Conservation (phyloP, 1,284 basidiomycete genomes). For the Ustilago loliicola region DNA sequence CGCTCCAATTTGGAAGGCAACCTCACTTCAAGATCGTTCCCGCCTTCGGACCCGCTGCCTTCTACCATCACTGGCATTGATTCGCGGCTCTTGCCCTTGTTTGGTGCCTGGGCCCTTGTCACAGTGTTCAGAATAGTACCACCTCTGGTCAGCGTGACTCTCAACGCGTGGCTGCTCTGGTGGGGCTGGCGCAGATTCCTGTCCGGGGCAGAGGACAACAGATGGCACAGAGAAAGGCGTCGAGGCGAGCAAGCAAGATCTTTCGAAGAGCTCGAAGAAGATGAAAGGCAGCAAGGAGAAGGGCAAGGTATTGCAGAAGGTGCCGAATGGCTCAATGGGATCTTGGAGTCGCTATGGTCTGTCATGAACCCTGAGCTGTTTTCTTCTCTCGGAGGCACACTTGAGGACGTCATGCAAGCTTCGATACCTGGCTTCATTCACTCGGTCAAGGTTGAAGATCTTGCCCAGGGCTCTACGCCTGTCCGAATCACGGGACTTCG, state of each 20-base stretch:
- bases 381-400: conserved; percentile 36
- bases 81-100: conserved; percentile 30
- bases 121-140: conserved; percentile 24
- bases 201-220: conserved; percentile 31
- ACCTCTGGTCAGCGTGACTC: conserved; percentile 17
- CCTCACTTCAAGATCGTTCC: conserved; percentile 39
- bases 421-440: conserved; percentile 55
- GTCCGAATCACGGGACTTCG: conserved; percentile 51
- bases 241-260: conserved; percentile 23
- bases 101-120: conserved; percentile 30
- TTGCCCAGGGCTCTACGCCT: conserved; percentile 53
- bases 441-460: conserved; percentile 55
- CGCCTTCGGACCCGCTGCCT: conserved; percentile 35
- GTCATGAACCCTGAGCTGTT: conserved; percentile 57
- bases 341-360: conserved; percentile 49
- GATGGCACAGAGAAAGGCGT: conserved; percentile 47
- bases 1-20: conserved; percentile 20
- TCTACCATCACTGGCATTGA: conserved; percentile 20
- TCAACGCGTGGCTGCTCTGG: conserved; percentile 56
- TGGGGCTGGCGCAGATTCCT: conserved; percentile 30
- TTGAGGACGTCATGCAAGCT: conserved; percentile 61
- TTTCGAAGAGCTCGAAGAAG: conserved; percentile 18
- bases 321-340: conserved; percentile 58
- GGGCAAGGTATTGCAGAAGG: conserved; percentile 37
- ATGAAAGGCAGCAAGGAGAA: conserved; percentile 6